These are phyloP conservation scores for Aspergillus aculeatinus DNA, from an alignment of 2,329 filamentous ascomycete species.

Conservation along the genomic window DNA sequence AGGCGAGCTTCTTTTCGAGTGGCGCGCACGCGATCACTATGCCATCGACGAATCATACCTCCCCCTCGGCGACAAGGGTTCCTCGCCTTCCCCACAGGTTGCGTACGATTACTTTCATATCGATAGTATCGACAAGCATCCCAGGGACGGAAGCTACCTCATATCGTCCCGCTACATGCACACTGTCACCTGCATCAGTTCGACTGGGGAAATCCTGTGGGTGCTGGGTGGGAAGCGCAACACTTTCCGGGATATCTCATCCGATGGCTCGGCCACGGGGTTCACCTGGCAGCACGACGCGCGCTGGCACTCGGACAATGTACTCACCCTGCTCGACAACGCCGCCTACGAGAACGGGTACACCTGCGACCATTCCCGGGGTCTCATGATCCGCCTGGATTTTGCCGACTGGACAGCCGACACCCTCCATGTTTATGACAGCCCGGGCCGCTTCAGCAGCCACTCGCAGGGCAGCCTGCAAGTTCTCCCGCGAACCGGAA, in stretches of 20 bases:
- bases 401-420: conserved; percentile 49
- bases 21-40: conserved; percentile 47
- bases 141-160: conserved; percentile 1
- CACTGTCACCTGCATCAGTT: conserved; percentile 32
- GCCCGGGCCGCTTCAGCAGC: conserved; percentile 12
- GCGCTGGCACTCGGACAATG: conserved; percentile 25
- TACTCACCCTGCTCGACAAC: conserved; percentile 29
- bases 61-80: conserved; percentile 16
- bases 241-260: conserved; percentile 25
- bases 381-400: conserved; percentile 33
- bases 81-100: conserved; percentile 32
- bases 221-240: conserved; percentile 31
- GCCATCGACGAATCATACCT: conserved; percentile 23
- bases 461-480: conserved; percentile 21
- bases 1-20: conserved; percentile 44
- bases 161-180: conserved; percentile 34
- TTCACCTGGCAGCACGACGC: conserved; percentile 34
- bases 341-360: conserved; percentile 20
- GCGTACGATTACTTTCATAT: conserved; percentile 51
- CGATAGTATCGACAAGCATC: conserved; percentile 53
- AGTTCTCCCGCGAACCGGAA: conserved; percentile 30
- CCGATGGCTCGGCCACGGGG: conserved; percentile 22
- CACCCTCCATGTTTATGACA: conserved; percentile 31
- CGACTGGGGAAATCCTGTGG: conserved; percentile 26
- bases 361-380: conserved; percentile 18